Conservation (phyloP, 371 early-diverging fungal species). For the Circinella umbellata region DNA sequence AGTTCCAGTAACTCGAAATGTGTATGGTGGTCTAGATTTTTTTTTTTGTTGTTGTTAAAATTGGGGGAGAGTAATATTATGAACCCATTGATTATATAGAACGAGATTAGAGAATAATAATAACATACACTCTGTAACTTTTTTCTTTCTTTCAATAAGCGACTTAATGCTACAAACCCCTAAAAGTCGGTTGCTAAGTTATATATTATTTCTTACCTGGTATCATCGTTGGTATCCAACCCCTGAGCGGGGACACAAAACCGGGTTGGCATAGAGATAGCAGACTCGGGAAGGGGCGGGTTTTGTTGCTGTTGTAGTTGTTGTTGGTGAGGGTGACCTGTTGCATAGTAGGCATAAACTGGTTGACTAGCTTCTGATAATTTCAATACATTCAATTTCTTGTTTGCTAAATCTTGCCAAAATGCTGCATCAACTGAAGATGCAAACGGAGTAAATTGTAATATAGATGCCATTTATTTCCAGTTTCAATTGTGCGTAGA, state of each 20-base stretch:
- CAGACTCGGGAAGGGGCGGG: slow-evolving; percentile 22
- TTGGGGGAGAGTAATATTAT: no score
- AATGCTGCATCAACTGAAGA: slow-evolving; percentile 90
- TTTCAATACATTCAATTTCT: slow-evolving; percentile 81
- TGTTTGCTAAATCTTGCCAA: slow-evolving; percentile 83
- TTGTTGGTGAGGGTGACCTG: slow-evolving; percentile 33
- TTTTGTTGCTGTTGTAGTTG: background rate
- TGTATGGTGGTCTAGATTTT: slow-evolving; percentile 43
- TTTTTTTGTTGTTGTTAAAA: no score
- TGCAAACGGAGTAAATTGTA: slow-evolving; percentile 84
- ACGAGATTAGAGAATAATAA: background rate
- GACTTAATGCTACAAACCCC: background rate
- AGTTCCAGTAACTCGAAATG: slow-evolving; percentile 59
- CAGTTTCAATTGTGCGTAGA: no score
- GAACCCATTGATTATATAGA: no score
- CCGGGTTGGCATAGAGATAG: slow-evolving; percentile 26
- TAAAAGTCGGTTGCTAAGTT: background rate
- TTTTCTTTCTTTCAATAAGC: no score
- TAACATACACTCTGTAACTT: no score
- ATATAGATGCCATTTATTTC: slow-evolving; percentile 32
- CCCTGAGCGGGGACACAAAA: slow-evolving; percentile 41
- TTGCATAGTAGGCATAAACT: slow-evolving; percentile 70
- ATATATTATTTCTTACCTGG: slow-evolving; percentile 25
- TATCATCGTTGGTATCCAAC: slow-evolving; percentile 26
- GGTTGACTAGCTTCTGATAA: slow-evolving; percentile 68